Evolutionary conservation across 2,329 filamentous ascomycete species (phyloP).

Genomic region (Periconia macrospinosa): DNA sequence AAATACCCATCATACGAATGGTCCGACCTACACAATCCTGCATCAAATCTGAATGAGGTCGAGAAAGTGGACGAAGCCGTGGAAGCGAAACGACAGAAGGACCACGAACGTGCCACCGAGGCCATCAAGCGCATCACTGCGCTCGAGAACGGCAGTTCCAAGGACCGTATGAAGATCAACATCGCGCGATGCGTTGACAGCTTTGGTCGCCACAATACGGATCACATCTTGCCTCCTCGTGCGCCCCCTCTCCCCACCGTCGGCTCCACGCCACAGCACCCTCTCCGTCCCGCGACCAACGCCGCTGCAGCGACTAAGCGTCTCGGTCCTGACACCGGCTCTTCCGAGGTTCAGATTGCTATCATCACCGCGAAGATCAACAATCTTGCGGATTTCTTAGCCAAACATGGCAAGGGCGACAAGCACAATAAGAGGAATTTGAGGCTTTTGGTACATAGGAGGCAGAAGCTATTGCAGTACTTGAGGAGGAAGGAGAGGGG

Average conservation of each 20-base stretch:
- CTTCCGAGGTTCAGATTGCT: conserved; percentile 95
- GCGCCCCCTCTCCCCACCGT: conserved; percentile 49
- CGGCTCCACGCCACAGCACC: conserved; percentile 45
- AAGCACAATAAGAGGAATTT: conserved; percentile 94
- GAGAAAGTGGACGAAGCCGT: conserved; percentile 8
- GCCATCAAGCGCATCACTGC: conserved; percentile 80
- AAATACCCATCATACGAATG: not conserved
- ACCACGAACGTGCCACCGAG: conserved; percentile 69
- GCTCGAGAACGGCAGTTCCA: conserved; percentile 74
- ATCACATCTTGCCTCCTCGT: conserved; percentile 67
- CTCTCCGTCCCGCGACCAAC: conserved; percentile 49
- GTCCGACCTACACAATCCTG: not conserved
- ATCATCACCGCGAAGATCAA: conserved; percentile 94
- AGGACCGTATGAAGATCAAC: conserved; percentile 80
- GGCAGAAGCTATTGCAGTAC: conserved; percentile 87
- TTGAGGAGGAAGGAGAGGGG: conserved; percentile 87
- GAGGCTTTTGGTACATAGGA: conserved; percentile 78
- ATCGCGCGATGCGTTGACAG: conserved; percentile 80
- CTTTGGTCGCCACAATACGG: conserved; percentile 91
- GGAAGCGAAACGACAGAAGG: conserved; percentile 25
- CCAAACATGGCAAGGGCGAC: conserved; percentile 75
- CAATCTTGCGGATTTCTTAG: conserved; percentile 71
- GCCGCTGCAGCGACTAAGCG: conserved; percentile 52
- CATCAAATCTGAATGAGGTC: not conserved
- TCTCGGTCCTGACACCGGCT: conserved; percentile 89